Evolutionary conservation across 2,329 filamentous ascomycete species (phyloP).

Genomic region (Coniochaeta hoffmannii): DNA sequence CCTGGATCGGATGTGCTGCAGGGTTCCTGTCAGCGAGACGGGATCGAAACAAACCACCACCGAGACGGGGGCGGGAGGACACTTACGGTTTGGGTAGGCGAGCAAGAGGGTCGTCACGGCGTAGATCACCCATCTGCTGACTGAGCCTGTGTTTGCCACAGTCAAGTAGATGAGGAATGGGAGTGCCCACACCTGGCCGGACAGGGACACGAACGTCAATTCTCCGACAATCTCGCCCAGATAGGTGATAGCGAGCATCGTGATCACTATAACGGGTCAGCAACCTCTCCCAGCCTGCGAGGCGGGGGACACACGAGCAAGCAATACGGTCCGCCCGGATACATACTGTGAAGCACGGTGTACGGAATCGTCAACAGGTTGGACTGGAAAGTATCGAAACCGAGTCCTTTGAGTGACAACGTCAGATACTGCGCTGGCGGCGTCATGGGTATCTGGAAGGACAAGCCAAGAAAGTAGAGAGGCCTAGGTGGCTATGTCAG

Average conservation of each 20-base stretch:
- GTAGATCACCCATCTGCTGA: constrained; percentile 34
- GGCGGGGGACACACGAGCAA: not conserved
- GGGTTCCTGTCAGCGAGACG: not conserved
- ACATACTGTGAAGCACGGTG: constrained; percentile 24
- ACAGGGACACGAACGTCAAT: constrained; percentile 38
- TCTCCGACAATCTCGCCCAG: constrained; percentile 37
- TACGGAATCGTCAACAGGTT: constrained; percentile 58
- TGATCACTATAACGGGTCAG: constrained; percentile 18
- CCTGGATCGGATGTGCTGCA: constrained; percentile 37
- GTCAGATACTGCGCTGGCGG: constrained; percentile 49
- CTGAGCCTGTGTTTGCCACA: constrained; percentile 26
- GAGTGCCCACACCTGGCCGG: constrained; percentile 51
- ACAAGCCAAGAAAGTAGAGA: constrained; percentile 44
- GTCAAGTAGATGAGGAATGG: constrained; percentile 48
- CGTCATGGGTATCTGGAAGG: constrained; percentile 43
- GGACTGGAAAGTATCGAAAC: constrained; percentile 52
- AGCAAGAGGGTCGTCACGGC: constrained; percentile 33
- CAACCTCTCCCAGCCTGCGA: not conserved
- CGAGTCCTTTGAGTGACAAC: constrained; percentile 47
- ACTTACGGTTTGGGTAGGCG: constrained; percentile 30
- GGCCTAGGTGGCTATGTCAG: constrained; percentile 23
- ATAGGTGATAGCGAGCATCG: constrained; percentile 29
- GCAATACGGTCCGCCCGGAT: too few species aligned
- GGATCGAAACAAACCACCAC: constrained; percentile 6
- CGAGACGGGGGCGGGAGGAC: not conserved